These are phyloP conservation scores for Pseudocercospora musae DNA, from an alignment of 2,329 filamentous ascomycete species.

Conservation along the genomic window DNA sequence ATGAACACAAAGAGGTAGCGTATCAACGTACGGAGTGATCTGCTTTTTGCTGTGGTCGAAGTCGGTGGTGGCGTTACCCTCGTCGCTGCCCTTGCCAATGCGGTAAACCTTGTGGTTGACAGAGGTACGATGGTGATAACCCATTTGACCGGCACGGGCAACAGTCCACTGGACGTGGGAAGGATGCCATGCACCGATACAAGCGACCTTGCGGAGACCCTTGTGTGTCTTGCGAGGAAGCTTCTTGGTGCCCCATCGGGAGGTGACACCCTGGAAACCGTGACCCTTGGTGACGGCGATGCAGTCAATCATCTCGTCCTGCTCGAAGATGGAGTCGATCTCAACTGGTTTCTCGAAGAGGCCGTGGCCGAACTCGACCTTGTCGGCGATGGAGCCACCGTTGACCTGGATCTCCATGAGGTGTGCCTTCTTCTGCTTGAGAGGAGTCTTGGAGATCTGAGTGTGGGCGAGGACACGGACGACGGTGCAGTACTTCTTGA, in stretches of 20 bases:
- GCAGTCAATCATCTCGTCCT: slow-evolving; percentile 99
- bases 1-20: background rate
- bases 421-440: slow-evolving; percentile 99
- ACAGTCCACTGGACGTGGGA: slow-evolving; percentile 99
- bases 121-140: slow-evolving; percentile 99
- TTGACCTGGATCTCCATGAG: slow-evolving; percentile 99
- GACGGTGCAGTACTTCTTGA: slow-evolving; percentile 99
- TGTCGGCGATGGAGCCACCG: slow-evolving; percentile 91
- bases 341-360: slow-evolving; percentile 99
- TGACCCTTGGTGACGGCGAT: slow-evolving; percentile 99
- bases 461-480: slow-evolving; percentile 99
- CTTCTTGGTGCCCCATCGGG: slow-evolving; percentile 99
- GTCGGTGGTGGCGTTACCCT: slow-evolving; percentile 90
- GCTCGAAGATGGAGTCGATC: slow-evolving; percentile 93
- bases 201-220: slow-evolving; percentile 99
- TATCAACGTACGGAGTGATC: slow-evolving; percentile 88
- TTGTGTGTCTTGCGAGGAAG: slow-evolving; percentile 99
- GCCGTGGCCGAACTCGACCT: slow-evolving; percentile 91
- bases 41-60: slow-evolving; percentile 98
- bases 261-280: slow-evolving; percentile 95
- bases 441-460: slow-evolving; percentile 96
- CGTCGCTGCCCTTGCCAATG: slow-evolving; percentile 86
- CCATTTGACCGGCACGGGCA: slow-evolving; percentile 98
- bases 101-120: slow-evolving; percentile 99
- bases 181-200: slow-evolving; percentile 99